Evolutionary conservation across 345 rosid genomes (phyloP).

Genomic region (Stellera chamaejasme): DNA sequence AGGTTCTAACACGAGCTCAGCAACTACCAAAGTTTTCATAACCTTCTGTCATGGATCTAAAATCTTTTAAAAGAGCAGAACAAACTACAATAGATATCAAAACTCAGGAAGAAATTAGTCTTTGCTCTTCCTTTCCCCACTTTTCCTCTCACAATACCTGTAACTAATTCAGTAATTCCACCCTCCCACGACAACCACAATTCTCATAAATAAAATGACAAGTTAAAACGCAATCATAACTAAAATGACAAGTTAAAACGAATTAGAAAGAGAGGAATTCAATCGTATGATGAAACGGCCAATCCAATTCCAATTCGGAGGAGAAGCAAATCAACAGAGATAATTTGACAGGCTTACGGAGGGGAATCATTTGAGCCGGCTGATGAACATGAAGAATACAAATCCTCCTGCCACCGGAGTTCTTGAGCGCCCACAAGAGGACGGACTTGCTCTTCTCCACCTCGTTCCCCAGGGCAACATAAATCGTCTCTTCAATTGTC

Average conservation of each 20-base stretch:
- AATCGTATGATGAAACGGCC: background rate
- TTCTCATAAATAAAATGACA: background rate
- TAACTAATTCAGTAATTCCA: background rate
- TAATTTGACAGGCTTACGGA: slow-evolving; percentile 32
- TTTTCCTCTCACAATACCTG: too few relatives aligned
- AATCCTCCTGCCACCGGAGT: slow-evolving; percentile 61
- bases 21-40: too few relatives aligned
- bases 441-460: slow-evolving; percentile 37
- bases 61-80: background rate
- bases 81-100: background rate
- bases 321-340: background rate
- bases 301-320: background rate
- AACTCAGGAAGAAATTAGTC: too few relatives aligned
- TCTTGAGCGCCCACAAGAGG: slow-evolving; percentile 57
- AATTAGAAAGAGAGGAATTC: too few relatives aligned
- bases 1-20: too few relatives aligned
- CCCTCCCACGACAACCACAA: background rate
- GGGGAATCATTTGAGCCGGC: slow-evolving; percentile 52
- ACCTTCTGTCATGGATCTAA: background rate
- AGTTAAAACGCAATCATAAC: background rate
- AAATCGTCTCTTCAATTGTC: slow-evolving; percentile 48
- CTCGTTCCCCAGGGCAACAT: slow-evolving; percentile 54
- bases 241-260: background rate
- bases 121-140: too few relatives aligned
- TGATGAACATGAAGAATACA: slow-evolving; percentile 62